Percentiles rank a stretch among this genome's conserved stretches.
These are phyloP conservation scores for Lactifluus echinatus DNA, from an alignment of 768 basidiomycete species.

Conservation along the genomic window DNA sequence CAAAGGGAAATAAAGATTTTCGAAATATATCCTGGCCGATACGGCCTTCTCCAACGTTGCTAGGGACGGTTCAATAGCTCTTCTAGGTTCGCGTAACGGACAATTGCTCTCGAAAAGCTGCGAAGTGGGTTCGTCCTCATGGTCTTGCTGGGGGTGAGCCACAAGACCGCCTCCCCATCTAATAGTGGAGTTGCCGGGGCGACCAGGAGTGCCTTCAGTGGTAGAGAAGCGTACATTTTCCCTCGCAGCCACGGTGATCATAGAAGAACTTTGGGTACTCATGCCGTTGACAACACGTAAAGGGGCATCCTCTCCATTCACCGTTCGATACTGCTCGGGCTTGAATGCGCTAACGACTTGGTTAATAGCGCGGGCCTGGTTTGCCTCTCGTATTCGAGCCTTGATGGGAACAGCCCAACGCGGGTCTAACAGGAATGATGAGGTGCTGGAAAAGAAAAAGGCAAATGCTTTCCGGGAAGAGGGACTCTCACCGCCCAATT, in stretches of 20 bases:
- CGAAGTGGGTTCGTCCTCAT: conserved; percentile 37
- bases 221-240: conserved; percentile 48
- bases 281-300: conserved; percentile 77
- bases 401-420: conserved; percentile 87
- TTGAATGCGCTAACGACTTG: conserved; percentile 67
- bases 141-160: conserved; percentile 61
- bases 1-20: conserved; percentile 80
- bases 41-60: conserved; percentile 91
- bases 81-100: conserved; percentile 34
- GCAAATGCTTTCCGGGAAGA: conserved; percentile 10
- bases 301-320: conserved; percentile 39
- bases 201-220: conserved; percentile 44
- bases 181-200: conserved; percentile 51
- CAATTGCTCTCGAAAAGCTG: conserved; percentile 25
- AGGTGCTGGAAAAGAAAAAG: conserved; percentile 19
- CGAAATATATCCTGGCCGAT: conserved; percentile 88
- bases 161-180: conserved; percentile 53
- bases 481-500: conserved; percentile 62
- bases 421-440: conserved; percentile 50
- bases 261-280: conserved; percentile 60
- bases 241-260: conserved; percentile 65
- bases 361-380: conserved; percentile 66
- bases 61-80: conserved; percentile 75
- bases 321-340: conserved; percentile 39
- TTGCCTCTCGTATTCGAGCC: conserved; percentile 55